phyloP scores from a whole-genome alignment of 768 basidiomycete genomes.

The Amanita subjunquillea region DNA sequence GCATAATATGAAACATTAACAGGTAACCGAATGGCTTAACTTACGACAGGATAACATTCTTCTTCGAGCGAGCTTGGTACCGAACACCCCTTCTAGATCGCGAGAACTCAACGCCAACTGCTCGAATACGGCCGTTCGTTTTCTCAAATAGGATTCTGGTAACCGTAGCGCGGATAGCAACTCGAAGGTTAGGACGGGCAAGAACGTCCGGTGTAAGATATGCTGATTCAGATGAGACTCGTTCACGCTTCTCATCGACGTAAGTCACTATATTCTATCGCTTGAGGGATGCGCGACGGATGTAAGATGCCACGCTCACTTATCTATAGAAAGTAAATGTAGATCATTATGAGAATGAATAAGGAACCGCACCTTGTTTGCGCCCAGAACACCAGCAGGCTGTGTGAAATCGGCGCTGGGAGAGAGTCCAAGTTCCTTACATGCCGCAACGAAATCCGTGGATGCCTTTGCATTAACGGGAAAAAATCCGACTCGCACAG shows the following conservation, averaged over 20 bases:
- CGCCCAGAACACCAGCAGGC: slow-evolving; percentile 46
- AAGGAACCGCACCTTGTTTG: slow-evolving; percentile 37
- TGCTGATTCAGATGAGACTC: slow-evolving; percentile 55
- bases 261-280: slow-evolving; percentile 47
- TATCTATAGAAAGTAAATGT: slow-evolving; percentile 19
- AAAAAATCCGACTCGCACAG: slow-evolving; percentile 50
- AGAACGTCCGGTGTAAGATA: slow-evolving; percentile 61
- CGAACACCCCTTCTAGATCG: slow-evolving; percentile 22
- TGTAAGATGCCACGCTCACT: slow-evolving; percentile 21
- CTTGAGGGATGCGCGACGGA: neutral
- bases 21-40: slow-evolving; percentile 12
- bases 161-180: slow-evolving; percentile 44
- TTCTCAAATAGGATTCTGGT: slow-evolving; percentile 49
- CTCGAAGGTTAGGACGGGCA: slow-evolving; percentile 52
- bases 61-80: slow-evolving; percentile 38
- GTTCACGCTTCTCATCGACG: slow-evolving; percentile 36
- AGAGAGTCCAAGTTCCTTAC: slow-evolving; percentile 43
- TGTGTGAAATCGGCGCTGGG: slow-evolving; percentile 56
- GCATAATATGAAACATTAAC: neutral
- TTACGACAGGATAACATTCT: slow-evolving; percentile 55
- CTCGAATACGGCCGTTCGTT: slow-evolving; percentile 28
- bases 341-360: neutral
- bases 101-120: slow-evolving; percentile 54
- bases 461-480: slow-evolving; percentile 34
- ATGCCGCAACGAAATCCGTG: slow-evolving; percentile 46